Evolutionary conservation across 2,329 filamentous ascomycete genomes (phyloP), one percentile per base, ranked within the genome.

Genomic region (Talaromyces pinophilus): DNA sequence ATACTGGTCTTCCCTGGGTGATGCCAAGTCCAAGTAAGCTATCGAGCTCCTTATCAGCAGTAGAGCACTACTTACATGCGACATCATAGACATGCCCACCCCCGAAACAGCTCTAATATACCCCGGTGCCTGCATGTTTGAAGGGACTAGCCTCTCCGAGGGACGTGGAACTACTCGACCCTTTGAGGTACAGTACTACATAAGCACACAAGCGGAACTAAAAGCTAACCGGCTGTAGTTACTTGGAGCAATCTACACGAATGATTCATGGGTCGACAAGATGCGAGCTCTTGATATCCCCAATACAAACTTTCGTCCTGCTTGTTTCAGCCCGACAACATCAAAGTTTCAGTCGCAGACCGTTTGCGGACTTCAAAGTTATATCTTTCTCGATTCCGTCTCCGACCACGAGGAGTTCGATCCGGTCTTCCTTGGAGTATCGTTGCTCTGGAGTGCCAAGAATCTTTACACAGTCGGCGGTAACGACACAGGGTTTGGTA

Each of bases 11-110:
- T 48, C 63, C 63, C 19, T 65, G 63, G 63, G 44, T 65, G 15
- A 65, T 65, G 63, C 63, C 63, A 54, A 65, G 63, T 55, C 63
- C 63, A 59, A 65, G 63, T 65, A 44, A 42, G 63, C 25, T 6
- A 5, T 40, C 35, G 35, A 38, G 35, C 35, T 38, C 35, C 35
- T 13, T 35, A 15, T 38, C 35, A 44, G 7, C 7, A 42, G 3
- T 6, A 44, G n/a, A 38, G 35, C 40, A 13, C 38, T 54, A 5
- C 19, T 54, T 6, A 63, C 11, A 19, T 44, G 3, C n/a, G 15
- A 30, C n/a, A 33, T 35, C 6, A 54, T 42, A 65, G 63, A 65
- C 13, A 65, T 65, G 63, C 63, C 63, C 11, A 65, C 63, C 30
- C 42, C 57, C 1, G 63, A 65, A 7, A 65, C 63, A 15, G 63